A percentile compares a stretch with the other conserved stretches of the same genome.
These are phyloP conservation scores for Boletus rex-veris DNA, from an alignment of 768 basidiomycete genomes.

Conservation along the genomic window DNA sequence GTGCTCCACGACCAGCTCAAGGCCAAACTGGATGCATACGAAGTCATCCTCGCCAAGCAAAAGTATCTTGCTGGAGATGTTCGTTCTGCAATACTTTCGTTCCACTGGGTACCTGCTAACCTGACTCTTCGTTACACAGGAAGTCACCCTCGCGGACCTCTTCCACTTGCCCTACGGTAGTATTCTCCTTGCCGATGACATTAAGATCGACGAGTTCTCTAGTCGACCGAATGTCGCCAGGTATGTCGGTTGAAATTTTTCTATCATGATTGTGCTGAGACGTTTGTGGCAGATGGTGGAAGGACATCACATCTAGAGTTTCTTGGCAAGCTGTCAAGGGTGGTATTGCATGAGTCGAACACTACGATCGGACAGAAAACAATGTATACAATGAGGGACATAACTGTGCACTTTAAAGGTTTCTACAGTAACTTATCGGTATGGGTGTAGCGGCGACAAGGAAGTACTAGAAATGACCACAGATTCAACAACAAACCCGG, in stretches of 20 bases:
- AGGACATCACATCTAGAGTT: constrained; percentile 40
- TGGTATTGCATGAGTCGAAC: constrained; percentile 13
- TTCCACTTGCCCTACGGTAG: constrained; percentile 19
- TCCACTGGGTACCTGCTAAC: neutral
- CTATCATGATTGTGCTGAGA: neutral
- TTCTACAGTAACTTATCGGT: too few species aligned
- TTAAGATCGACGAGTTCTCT: constrained; percentile 13
- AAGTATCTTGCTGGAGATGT: constrained; percentile 38
- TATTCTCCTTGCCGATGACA: neutral
- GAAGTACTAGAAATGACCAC: too few species aligned
- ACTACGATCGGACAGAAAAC: too few species aligned
- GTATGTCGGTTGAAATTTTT: neutral
- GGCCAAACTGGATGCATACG: constrained; percentile 30
- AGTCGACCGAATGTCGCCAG: constrained; percentile 20
- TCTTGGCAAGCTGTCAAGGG: constrained; percentile 46
- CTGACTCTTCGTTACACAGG: neutral
- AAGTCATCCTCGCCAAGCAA: constrained; percentile 32
- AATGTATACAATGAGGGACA: too few species aligned
- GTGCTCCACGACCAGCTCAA: constrained; percentile 30
- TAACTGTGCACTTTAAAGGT: too few species aligned
- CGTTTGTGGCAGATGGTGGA: constrained; percentile 43
- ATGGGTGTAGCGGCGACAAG: too few species aligned
- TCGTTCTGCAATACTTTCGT: neutral
- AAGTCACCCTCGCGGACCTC: constrained; percentile 21
- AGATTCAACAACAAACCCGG: too few species aligned